Conservation (phyloP, 345 rosid genomes). For the Aurinia saxatilis region DNA sequence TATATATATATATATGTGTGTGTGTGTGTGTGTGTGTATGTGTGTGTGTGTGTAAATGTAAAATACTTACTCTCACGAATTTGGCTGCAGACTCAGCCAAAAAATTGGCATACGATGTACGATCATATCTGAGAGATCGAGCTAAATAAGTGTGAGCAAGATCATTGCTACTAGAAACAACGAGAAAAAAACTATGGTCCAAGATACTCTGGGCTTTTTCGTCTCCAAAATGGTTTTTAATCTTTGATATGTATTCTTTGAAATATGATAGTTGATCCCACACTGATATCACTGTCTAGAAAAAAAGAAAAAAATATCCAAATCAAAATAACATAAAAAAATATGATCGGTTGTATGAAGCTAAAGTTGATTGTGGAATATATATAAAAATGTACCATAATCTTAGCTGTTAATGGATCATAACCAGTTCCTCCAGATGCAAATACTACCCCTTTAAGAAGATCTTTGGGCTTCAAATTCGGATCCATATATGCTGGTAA, state of each 20-base stretch:
- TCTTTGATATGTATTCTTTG: conserved; percentile 35
- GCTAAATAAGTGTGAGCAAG: conserved; percentile 43
- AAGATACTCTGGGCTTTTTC: conserved; percentile 30
- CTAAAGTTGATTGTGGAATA: neutral
- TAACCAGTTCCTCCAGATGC: conserved; percentile 61
- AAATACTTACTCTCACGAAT: conserved; percentile 33
- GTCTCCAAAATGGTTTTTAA: conserved; percentile 38
- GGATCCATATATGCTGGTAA: conserved; percentile 49
- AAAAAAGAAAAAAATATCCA: too few relatives aligned
- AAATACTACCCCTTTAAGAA: conserved; percentile 50
- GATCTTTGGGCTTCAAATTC: conserved; percentile 33
- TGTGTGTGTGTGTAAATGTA: neutral
- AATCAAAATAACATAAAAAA: neutral
- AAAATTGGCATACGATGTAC: conserved; percentile 31
- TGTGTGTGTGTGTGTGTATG: too few relatives aligned
- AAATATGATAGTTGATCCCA: conserved; percentile 36
- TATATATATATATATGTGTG: too few relatives aligned
- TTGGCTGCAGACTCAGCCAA: conserved; percentile 30
- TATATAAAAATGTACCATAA: conserved; percentile 25
- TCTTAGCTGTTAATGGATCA: conserved; percentile 42
- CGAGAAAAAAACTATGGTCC: conserved; percentile 27
- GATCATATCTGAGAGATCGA: conserved; percentile 24
- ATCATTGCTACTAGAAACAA: conserved; percentile 47
- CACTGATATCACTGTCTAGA: conserved; percentile 20
- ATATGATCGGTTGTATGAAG: neutral